A percentile compares a stretch with the other conserved stretches of the same genome.
Conservation (phyloP, 1,284 basidiomycete genomes). For the Nidula niveotomentosa region DNA sequence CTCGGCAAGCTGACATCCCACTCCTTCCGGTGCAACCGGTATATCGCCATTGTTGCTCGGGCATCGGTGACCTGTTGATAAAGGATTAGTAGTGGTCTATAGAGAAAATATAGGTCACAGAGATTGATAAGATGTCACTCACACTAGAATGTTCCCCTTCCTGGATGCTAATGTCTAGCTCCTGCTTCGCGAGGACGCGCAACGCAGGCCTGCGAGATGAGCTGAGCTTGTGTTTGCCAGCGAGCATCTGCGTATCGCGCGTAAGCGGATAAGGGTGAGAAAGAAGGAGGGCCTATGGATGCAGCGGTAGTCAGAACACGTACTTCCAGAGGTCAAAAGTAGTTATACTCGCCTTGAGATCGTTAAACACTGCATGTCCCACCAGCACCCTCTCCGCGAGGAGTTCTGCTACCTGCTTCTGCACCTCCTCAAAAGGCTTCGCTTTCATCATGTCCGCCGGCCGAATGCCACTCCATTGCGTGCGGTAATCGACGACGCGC, state of each 20-base stretch:
- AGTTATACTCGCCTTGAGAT: constrained; percentile 65
- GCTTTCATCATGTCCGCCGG: constrained; percentile 79
- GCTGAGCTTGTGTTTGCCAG: constrained; percentile 53
- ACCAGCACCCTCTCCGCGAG: constrained; percentile 85
- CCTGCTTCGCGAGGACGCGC: constrained; percentile 79
- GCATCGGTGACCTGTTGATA: constrained; percentile 82
- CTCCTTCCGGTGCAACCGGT: constrained; percentile 80
- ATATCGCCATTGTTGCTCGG: constrained; percentile 94
- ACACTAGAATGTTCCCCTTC: constrained; percentile 87
- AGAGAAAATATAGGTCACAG: background rate
- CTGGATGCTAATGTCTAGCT: constrained; percentile 87
- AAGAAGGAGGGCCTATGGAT: constrained; percentile 76
- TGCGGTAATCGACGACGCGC: constrained; percentile 92
- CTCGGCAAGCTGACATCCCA: constrained; percentile 69
- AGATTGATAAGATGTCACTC: constrained; percentile 15
- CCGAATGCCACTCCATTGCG: constrained; percentile 88
- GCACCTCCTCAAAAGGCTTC: constrained; percentile 79
- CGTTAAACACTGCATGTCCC: constrained; percentile 93
- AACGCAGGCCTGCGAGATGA: constrained; percentile 76
- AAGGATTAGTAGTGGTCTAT: background rate
- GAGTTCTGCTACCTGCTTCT: constrained; percentile 78
- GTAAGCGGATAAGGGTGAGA: constrained; percentile 81
- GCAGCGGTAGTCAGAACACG: background rate
- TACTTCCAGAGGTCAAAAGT: background rate
- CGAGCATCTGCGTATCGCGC: constrained; percentile 82